These are phyloP conservation scores for Colletotrichum lini DNA, from an alignment of 2,329 filamentous ascomycete genomes.

Conservation along the genomic window DNA sequence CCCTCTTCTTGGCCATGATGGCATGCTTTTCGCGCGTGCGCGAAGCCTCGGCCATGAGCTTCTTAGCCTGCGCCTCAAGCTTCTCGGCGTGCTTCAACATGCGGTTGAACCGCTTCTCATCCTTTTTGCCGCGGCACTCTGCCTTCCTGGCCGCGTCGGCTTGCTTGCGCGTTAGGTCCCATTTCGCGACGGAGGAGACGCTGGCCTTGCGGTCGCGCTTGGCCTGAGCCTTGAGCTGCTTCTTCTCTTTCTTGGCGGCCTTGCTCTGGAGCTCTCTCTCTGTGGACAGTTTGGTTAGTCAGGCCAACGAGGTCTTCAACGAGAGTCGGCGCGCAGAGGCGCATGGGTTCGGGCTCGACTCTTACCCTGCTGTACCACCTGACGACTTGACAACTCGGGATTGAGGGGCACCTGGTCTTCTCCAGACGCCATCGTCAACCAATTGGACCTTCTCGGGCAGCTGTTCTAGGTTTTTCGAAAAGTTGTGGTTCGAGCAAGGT, in stretches of 20 bases:
- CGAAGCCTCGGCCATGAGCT: conserved; percentile 58
- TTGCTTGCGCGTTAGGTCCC: conserved; percentile 50
- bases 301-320: not conserved
- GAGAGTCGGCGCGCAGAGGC: not conserved
- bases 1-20: conserved; percentile 46
- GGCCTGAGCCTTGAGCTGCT: conserved; percentile 52
- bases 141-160: conserved; percentile 51
- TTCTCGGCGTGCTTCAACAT: conserved; percentile 57
- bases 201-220: conserved; percentile 57
- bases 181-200: conserved; percentile 50
- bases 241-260: conserved; percentile 55
- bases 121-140: conserved; percentile 48
- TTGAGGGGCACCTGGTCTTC: conserved; percentile 4
- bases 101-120: conserved; percentile 56
- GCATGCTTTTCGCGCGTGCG: conserved; percentile 50
- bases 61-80: conserved; percentile 57
- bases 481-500: not conserved
- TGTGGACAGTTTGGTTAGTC: conserved; percentile 33
- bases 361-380: conserved; percentile 32
- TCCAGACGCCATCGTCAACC: conserved; percentile 17
- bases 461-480: not conserved
- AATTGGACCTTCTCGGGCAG: not conserved
- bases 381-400: conserved; percentile 42
- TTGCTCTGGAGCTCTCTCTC: conserved; percentile 49
- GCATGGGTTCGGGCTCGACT: not conserved